Evolutionary conservation across 495 filamentous ascomycete genomes (phyloP), one percentile per base, ranked within the genome.

Genomic region (Hypoxylon lenormandii): DNA sequence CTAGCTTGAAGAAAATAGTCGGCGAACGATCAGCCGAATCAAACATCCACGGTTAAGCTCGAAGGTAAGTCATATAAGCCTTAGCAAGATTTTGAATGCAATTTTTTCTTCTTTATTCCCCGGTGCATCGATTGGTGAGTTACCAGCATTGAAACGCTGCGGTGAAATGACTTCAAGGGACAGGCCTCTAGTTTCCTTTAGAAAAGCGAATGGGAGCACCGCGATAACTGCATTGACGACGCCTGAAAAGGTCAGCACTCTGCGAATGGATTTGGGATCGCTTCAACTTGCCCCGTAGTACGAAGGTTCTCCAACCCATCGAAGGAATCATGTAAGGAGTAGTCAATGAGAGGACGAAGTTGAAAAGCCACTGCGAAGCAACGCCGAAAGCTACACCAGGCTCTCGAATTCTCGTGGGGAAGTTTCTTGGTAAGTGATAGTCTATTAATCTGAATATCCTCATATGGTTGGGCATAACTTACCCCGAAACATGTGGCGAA

Each of bases 331-430:
- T 80, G 45, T 85, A 86, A 0, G 84, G 84, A 0, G 81, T 85
- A 0, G 79, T 81, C 3, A 80, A 74, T 3, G 81, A 81, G 74
- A 85, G 82, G 1, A 85, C 72, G 62, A 85, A 85, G 48, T 82
- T 84, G 52, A 80, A 84, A 0, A 84, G 69, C 84, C 83, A 86
- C 46, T 85, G 82, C 0, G 79, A 78, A n/a, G 80, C 78, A n/a
- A 76, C 71, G 21, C 73, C 74, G 8, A 74, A 59, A 1, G 79
- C 82, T 1, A 82, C 77, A 16, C 81, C 82, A 3, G 81, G 65
- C 60, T 79, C 82, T 42, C 83, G 76, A 15, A 85, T 82, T 1
- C 82, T 78, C 0, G 79, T 77, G 0, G 83, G 79, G 70, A 85
- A 85, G 51, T 84, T 84, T 61, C 84, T 84, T 10, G 73, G 69